phyloP scores from a whole-genome alignment of 73 alveolate genomes.

The Paramecium bursaria region DNA sequence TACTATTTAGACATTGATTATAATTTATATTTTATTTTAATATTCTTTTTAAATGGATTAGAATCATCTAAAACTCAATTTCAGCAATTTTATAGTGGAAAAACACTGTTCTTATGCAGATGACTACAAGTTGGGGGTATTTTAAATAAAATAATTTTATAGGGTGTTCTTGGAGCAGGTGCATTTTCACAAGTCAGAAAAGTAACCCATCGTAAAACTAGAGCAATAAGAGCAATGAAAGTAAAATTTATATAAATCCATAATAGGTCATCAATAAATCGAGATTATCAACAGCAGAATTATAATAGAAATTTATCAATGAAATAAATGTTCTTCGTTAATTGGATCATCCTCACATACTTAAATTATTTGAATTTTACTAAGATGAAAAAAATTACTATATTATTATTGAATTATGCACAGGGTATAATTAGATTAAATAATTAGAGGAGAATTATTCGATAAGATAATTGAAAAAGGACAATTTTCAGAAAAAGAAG shows the following conservation, averaged over 20 bases:
- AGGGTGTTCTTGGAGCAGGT: slow-evolving; percentile 74
- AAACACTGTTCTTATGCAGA: slow-evolving; percentile 64
- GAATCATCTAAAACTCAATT: slow-evolving; percentile 61
- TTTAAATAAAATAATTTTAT: not conserved
- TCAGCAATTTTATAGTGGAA: slow-evolving; percentile 64
- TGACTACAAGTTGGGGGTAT: slow-evolving; percentile 64
- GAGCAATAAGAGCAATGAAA: slow-evolving; percentile 72
- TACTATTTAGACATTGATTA: not conserved
- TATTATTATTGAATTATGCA: slow-evolving; percentile 72
- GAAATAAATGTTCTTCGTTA: slow-evolving; percentile 68
- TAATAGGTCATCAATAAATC: slow-evolving; percentile 51
- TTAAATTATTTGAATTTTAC: slow-evolving; percentile 69
- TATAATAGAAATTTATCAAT: slow-evolving; percentile 63
- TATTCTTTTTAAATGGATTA: slow-evolving; percentile 18
- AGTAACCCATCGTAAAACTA: slow-evolving; percentile 71
- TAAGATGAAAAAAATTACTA: slow-evolving; percentile 69
- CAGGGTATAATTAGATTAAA: slow-evolving; percentile 55
- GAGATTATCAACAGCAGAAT: slow-evolving; percentile 61
- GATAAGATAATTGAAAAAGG: slow-evolving; percentile 91
- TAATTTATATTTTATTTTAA: too few relatives aligned
- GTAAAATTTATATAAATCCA: slow-evolving; percentile 8
- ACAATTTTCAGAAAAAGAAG: slow-evolving; percentile 90
- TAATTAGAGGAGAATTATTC: slow-evolving; percentile 89
- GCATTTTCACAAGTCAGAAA: slow-evolving; percentile 72
- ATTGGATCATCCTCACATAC: slow-evolving; percentile 76